A percentile compares a stretch with the other conserved stretches of the same genome.
phyloP scores from a whole-genome alignment of 306 rosid species.

The Quercus rubra region DNA sequence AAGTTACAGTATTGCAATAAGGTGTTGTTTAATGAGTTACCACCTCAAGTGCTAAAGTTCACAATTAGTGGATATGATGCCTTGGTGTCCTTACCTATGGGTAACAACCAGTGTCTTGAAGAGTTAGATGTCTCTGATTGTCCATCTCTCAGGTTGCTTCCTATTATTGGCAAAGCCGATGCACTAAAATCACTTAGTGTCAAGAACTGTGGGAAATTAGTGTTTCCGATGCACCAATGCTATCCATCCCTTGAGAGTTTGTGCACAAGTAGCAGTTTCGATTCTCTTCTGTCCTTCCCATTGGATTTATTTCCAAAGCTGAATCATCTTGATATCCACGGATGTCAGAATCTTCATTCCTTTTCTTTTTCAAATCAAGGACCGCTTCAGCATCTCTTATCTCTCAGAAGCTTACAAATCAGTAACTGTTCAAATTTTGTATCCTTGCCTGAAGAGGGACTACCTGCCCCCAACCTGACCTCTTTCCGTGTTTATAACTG shows the following conservation, averaged over 20 bases:
- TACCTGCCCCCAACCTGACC: conserved; percentile 8
- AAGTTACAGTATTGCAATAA: too few relatives aligned
- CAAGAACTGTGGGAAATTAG: neutral
- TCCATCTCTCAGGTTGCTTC: too few relatives aligned
- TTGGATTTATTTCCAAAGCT: conserved; percentile 19
- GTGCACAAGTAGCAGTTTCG: neutral
- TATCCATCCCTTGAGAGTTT: neutral
- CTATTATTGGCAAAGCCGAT: too few relatives aligned
- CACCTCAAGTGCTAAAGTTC: too few relatives aligned
- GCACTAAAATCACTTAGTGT: too few relatives aligned
- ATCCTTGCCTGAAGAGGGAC: conserved; percentile 10
- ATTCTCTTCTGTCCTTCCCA: neutral
- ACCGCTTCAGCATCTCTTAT: neutral
- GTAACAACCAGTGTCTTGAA: too few relatives aligned
- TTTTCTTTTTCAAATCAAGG: neutral
- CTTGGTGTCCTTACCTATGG: too few relatives aligned
- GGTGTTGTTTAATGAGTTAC: too few relatives aligned
- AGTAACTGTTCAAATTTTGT: neutral
- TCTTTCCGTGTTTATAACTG: neutral
- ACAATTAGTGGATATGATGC: too few relatives aligned
- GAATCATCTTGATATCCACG: rapidly evolving
- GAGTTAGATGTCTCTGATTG: too few relatives aligned
- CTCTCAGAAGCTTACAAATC: neutral
- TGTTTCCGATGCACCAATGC: neutral
- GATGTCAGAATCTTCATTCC: conserved; percentile 11